A percentile compares a stretch with the other conserved stretches of the same genome.
Conservation (phyloP, 805 yeast species). For the Zygosaccharomyces kombuchaensis region DNA sequence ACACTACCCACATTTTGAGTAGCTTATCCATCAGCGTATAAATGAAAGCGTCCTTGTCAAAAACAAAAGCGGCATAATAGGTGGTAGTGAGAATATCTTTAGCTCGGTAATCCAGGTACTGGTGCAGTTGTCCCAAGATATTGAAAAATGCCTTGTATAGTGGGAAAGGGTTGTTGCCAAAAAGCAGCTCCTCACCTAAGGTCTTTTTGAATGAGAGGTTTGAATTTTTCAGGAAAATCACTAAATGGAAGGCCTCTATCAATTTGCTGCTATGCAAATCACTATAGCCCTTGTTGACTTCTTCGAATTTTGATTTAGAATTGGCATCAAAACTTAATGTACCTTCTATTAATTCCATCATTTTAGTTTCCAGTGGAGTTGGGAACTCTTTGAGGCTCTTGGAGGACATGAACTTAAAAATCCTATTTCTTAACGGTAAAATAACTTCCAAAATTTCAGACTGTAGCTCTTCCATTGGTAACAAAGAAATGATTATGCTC, state of each 20-base stretch:
- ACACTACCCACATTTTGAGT: conserved; percentile 60
- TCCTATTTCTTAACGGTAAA: conserved; percentile 10
- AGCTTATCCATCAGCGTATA: conserved; percentile 54
- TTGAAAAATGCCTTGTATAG: conserved; percentile 38
- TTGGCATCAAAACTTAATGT: conserved; percentile 11
- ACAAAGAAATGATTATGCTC: conserved; percentile 11
- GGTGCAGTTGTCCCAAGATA: conserved; percentile 31
- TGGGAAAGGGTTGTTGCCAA: conserved; percentile 52
- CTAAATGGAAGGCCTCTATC: conserved; percentile 50
- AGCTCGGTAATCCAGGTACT: conserved; percentile 19
- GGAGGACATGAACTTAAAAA: conserved; percentile 11
- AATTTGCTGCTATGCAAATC: conserved; percentile 24
- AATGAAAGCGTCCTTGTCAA: conserved; percentile 49
- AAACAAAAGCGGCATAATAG: conserved; percentile 34
- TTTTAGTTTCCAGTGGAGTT: conserved; percentile 9
- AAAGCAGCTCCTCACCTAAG: conserved; percentile 60
- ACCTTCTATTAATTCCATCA: conserved; percentile 13
- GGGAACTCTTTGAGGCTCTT: conserved; percentile 15
- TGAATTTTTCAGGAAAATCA: conserved; percentile 50
- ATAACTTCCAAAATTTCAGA: conserved; percentile 14
- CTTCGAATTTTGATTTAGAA: conserved; percentile 7
- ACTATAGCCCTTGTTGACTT: conserved; percentile 10
- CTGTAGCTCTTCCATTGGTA: conserved; percentile 12
- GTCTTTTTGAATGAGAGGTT: conserved; percentile 58
- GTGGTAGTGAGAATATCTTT: conserved; percentile 30